A percentile compares a stretch with the other conserved stretches of the same genome.
These are phyloP conservation scores for Cyclanthera cordifolia DNA, from an alignment of 306 rosid species.

Conservation along the genomic window DNA sequence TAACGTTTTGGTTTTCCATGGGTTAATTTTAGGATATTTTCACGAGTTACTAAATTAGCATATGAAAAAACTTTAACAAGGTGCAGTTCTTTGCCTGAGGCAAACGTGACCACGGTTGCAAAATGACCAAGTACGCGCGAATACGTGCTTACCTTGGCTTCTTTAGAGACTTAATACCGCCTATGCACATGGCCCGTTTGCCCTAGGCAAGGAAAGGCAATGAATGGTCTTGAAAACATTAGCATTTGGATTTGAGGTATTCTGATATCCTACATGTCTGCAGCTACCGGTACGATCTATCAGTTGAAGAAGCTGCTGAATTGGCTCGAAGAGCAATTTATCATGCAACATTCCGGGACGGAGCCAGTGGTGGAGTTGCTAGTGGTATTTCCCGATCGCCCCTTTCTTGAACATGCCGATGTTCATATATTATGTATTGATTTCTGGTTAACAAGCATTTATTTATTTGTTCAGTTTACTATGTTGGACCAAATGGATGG, in stretches of 20 bases:
- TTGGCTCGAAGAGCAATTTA: constrained; percentile 74
- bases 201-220: too few species aligned
- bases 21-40: too few species aligned
- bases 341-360: constrained; percentile 92
- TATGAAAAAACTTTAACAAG: too few species aligned
- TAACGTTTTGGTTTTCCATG: too few species aligned
- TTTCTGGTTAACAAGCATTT: background rate
- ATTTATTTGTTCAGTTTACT: constrained; percentile 35
- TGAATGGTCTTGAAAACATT: background rate
- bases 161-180: too few species aligned
- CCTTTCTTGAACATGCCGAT: background rate
- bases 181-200: too few species aligned
- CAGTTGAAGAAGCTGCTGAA: constrained; percentile 76
- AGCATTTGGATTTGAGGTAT: too few species aligned
- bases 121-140: too few species aligned
- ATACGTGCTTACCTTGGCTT: too few species aligned
- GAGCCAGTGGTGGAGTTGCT: constrained; percentile 97
- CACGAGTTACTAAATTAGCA: too few species aligned
- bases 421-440: background rate
- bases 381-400: constrained; percentile 37
- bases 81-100: too few species aligned
- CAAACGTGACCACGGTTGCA: too few species aligned
- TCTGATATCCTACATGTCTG: background rate
- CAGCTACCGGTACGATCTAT: constrained; percentile 63
- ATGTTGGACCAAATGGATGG: constrained; percentile 78